A percentile compares a stretch with the other conserved stretches of the same genome.
These are phyloP conservation scores for Penicillium sp. DNA, from an alignment of 2,329 filamentous ascomycete species.

Conservation along the genomic window DNA sequence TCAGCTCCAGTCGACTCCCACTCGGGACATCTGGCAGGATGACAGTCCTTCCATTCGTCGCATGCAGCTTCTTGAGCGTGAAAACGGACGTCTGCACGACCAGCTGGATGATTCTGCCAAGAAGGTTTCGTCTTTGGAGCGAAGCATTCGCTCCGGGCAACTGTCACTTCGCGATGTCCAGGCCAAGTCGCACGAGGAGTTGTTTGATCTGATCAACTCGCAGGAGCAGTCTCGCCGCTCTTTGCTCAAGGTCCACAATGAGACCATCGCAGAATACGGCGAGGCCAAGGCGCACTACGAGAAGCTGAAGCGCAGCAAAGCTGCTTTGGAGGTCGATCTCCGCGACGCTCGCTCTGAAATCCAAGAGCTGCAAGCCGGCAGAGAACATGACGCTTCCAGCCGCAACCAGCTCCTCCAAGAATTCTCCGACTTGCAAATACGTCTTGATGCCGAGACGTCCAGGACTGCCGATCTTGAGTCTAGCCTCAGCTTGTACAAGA, in stretches of 20 bases:
- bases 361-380: constrained; percentile 68
- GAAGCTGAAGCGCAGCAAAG: constrained; percentile 74
- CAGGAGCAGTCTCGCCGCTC: constrained; percentile 84
- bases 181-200: constrained; percentile 87
- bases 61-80: constrained; percentile 85
- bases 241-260: constrained; percentile 77
- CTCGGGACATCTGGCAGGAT: constrained; percentile 59
- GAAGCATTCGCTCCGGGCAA: constrained; percentile 78
- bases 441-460: constrained; percentile 81
- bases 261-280: constrained; percentile 74
- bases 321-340: constrained; percentile 75
- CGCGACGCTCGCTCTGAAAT: constrained; percentile 79
- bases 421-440: constrained; percentile 88
- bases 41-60: constrained; percentile 74
- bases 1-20: constrained; percentile 65
- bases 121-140: constrained; percentile 85
- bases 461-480: constrained; percentile 77
- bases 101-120: constrained; percentile 90
- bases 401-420: constrained; percentile 85
- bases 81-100: constrained; percentile 85
- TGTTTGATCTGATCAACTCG: constrained; percentile 85
- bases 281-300: constrained; percentile 86
- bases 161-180: constrained; percentile 86
- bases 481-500: constrained; percentile 84
- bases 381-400: constrained; percentile 82